phyloP scores from a whole-genome alignment of 1,284 basidiomycete genomes.

The Taiwanofungus camphoratus region DNA sequence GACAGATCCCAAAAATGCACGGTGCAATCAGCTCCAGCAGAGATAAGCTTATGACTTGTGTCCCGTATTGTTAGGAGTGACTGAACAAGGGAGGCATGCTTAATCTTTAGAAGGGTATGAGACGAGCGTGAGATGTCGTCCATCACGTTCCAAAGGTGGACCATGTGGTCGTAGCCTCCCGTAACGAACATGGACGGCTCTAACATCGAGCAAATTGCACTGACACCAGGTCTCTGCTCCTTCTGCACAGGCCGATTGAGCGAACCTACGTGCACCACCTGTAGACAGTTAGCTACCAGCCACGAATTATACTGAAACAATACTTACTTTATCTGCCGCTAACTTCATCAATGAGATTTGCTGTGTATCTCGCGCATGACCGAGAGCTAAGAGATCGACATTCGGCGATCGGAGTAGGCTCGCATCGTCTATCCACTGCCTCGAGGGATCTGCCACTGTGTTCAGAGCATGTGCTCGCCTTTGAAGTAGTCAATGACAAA shows the following conservation, averaged over 20 bases:
- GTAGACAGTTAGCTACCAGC: not conserved
- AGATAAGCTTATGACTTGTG: conserved; percentile 41
- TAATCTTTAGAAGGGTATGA: conserved; percentile 31
- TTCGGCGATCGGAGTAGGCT: conserved; percentile 31
- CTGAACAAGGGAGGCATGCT: conserved; percentile 39
- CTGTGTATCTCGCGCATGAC: conserved; percentile 32
- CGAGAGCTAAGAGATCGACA: conserved; percentile 29
- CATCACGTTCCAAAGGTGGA: conserved; percentile 41
- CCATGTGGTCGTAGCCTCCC: conserved; percentile 44
- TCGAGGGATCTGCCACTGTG: not conserved
- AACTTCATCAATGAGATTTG: conserved; percentile 28
- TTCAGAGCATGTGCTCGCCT: conserved; percentile 7
- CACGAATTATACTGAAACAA: not conserved
- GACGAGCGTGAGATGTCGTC: conserved; percentile 28
- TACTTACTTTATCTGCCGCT: conserved; percentile 20
- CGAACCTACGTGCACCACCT: conserved; percentile 13
- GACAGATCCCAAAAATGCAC: conserved; percentile 43
- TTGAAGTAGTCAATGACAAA: conserved; percentile 1
- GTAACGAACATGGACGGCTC: conserved; percentile 38
- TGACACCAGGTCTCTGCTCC: conserved; percentile 34
- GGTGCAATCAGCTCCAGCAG: conserved; percentile 42
- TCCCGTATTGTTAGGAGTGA: conserved; percentile 38
- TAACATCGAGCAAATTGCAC: conserved; percentile 35
- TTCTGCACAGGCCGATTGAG: conserved; percentile 28
- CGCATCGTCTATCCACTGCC: conserved; percentile 36